Conservation (phyloP, 352 stramenopile species). For the Pythium sukuiense region DNA sequence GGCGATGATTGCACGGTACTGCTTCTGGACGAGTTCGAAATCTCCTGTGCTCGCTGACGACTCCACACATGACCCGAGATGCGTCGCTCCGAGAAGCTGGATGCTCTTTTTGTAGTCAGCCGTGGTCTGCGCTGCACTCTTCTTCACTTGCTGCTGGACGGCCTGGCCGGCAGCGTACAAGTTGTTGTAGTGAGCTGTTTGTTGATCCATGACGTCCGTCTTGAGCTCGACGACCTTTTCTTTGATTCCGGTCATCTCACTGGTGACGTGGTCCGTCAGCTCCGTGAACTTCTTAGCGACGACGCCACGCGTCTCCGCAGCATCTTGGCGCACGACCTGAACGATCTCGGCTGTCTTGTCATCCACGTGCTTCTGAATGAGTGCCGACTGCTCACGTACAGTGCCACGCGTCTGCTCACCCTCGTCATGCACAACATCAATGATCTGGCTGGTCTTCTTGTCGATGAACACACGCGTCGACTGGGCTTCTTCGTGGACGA, state of each 20-base stretch:
- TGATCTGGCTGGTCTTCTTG: slow-evolving; percentile 5
- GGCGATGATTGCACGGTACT: no score
- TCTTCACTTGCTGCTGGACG: background rate
- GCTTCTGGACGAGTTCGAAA: no score
- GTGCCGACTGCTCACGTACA: slow-evolving; percentile 1
- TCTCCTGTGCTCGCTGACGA: no score
- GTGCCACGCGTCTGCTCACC: background rate
- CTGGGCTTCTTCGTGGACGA: slow-evolving; percentile 6
- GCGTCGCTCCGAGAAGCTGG: no score
- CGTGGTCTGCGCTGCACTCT: background rate
- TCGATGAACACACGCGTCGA: slow-evolving; percentile 3
- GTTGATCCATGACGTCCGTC: background rate
- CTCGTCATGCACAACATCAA: slow-evolving; percentile 1
- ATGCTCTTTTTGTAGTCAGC: background rate
- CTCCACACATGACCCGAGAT: no score
- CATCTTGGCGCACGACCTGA: background rate
- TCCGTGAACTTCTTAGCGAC: background rate
- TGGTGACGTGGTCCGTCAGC: slow-evolving; percentile 7
- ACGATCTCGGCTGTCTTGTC: slow-evolving; percentile 12
- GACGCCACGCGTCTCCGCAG: background rate
- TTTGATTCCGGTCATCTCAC: slow-evolving; percentile 10
- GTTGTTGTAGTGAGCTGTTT: background rate
- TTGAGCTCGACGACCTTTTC: background rate
- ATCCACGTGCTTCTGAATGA: slow-evolving; percentile 13
- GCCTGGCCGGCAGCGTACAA: background rate